Conservation (phyloP, 257 asterid species). For the Penstemon davidsonii region DNA sequence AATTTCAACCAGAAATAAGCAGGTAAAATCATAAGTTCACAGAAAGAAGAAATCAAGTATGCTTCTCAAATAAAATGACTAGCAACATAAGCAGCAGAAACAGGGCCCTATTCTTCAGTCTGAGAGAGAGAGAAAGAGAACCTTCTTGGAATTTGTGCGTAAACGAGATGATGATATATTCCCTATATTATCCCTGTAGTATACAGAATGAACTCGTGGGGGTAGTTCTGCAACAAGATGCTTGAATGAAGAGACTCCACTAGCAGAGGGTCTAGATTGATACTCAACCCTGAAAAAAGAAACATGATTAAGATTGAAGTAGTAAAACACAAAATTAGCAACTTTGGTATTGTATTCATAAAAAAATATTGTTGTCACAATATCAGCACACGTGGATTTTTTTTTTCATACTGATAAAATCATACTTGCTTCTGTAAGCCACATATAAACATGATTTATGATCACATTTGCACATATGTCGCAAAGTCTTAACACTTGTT, state of each 20-base stretch:
- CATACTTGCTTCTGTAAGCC: slow-evolving; percentile 13
- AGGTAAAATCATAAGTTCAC: not conserved
- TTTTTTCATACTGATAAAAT: not conserved
- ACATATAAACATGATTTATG: slow-evolving; percentile 7
- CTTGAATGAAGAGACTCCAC: slow-evolving; percentile 88
- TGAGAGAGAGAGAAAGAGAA: slow-evolving; percentile 30
- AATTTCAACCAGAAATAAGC: not conserved
- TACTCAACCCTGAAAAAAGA: slow-evolving; percentile 79
- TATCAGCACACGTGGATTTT: not conserved
- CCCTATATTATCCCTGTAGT: slow-evolving; percentile 94
- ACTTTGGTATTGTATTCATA: not conserved
- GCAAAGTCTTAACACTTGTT: not conserved
- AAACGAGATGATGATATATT: slow-evolving; percentile 89
- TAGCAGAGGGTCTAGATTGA: slow-evolving; percentile 65
- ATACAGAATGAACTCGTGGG: slow-evolving; percentile 96
- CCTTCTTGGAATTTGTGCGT: slow-evolving; percentile 80
- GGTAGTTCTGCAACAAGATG: slow-evolving; percentile 91
- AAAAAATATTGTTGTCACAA: too few species aligned
- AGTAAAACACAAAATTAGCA: slow-evolving; percentile 17
- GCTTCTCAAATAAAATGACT: not conserved
- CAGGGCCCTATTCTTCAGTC: slow-evolving; percentile 7
- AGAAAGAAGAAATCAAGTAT: not conserved
- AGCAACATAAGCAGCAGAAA: slow-evolving; percentile 16
- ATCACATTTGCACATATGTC: not conserved
- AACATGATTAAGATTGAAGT: slow-evolving; percentile 25